These are phyloP conservation scores for Fusarium solani-melongenae DNA, from an alignment of 2,329 filamentous ascomycete genomes.

Conservation along the genomic window DNA sequence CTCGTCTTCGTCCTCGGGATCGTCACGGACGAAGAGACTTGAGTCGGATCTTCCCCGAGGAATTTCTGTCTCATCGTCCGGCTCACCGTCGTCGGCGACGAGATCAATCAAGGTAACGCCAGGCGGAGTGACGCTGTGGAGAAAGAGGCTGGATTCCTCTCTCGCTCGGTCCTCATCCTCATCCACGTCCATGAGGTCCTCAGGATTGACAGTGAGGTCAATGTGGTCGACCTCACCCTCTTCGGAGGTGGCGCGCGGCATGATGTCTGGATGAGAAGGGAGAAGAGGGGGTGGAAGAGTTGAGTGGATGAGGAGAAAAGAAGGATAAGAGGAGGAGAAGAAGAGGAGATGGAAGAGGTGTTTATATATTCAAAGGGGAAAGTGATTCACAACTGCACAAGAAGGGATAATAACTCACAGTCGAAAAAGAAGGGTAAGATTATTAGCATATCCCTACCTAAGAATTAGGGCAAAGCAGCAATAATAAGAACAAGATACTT, in stretches of 20 bases:
- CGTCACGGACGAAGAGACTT: not conserved
- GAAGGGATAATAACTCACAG: no score
- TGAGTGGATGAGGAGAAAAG: no score
- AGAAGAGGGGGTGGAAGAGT: not conserved
- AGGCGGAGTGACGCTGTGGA: not conserved
- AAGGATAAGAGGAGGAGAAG: not conserved
- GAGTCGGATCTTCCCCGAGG: not conserved
- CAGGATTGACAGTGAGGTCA: slow-evolving; percentile 3
- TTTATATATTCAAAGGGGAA: not conserved
- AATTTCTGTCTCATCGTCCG: not conserved
- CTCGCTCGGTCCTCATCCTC: not conserved
- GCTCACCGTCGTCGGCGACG: not conserved
- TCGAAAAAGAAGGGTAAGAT: no score
- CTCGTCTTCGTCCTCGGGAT: not conserved
- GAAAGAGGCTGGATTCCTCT: not conserved
- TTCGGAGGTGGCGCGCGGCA: slow-evolving; percentile 12
- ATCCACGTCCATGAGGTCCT: not conserved
- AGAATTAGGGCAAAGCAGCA: no score
- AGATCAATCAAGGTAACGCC: not conserved
- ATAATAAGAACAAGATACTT: no score
- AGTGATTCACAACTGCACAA: not conserved
- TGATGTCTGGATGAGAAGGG: not conserved
- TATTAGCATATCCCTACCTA: no score
- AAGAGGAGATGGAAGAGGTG: not conserved
- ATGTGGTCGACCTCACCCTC: slow-evolving; percentile 5